A percentile compares a stretch with the other conserved stretches of the same genome.
phyloP scores from a whole-genome alignment of 768 basidiomycete genomes.

The Arthromyces matolae region DNA sequence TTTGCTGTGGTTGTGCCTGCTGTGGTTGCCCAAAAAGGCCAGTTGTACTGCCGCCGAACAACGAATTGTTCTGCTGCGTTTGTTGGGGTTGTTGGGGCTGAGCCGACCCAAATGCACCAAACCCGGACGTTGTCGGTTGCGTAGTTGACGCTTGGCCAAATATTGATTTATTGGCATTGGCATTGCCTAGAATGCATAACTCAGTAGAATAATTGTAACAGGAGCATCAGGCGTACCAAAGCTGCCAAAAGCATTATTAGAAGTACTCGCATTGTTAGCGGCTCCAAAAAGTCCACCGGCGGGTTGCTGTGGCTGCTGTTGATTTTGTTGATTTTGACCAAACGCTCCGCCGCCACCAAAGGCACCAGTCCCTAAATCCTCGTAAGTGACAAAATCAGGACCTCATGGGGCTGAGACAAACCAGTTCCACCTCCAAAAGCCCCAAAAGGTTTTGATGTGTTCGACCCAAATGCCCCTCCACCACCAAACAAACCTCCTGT shows the following conservation, averaged over 20 bases:
- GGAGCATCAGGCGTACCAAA: conserved; percentile 27
- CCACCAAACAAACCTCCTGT: conserved; percentile 31
- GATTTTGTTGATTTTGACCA: conserved; percentile 32
- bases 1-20: conserved; percentile 20
- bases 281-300: conserved; percentile 31
- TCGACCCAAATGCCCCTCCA: conserved; percentile 31
- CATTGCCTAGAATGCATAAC: not conserved
- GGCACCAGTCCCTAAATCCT: conserved; percentile 16
- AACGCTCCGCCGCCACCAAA: conserved; percentile 35
- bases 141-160: conserved; percentile 41
- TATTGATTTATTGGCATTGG: conserved; percentile 28
- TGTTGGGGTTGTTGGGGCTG: conserved; percentile 34
- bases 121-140: conserved; percentile 39
- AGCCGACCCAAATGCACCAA: conserved; percentile 35
- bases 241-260: conserved; percentile 36
- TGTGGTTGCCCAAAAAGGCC: conserved; percentile 38
- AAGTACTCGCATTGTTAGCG: conserved; percentile 22
- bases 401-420: not conserved
- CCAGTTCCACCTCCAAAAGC: conserved; percentile 15
- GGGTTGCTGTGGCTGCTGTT: conserved; percentile 29
- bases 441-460: conserved; percentile 15
- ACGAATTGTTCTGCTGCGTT: conserved; percentile 23
- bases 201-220: not conserved
- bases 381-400: not conserved
- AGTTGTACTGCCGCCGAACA: conserved; percentile 24